Conservation (phyloP, 805 yeast genomes). For the Kodamaea laetipori region DNA sequence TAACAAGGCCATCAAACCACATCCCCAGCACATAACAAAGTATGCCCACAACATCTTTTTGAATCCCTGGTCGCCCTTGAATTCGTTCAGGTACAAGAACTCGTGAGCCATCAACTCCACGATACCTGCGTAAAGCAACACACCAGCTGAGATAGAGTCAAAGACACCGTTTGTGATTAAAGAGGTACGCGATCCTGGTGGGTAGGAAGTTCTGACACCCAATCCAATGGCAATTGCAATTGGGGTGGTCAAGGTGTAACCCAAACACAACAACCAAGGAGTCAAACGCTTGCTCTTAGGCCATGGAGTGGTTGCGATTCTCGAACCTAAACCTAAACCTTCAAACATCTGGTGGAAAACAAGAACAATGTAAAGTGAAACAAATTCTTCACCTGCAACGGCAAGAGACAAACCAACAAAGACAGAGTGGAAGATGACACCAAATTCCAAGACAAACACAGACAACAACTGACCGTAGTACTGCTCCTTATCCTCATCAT, state of each 20-base stretch:
- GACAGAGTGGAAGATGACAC: constrained; percentile 80
- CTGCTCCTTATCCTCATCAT: constrained; percentile 41
- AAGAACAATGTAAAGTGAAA: constrained; percentile 66
- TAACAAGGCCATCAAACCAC: constrained; percentile 75
- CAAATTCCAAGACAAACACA: constrained; percentile 70
- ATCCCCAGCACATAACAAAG: constrained; percentile 59
- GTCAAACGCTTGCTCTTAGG: constrained; percentile 47
- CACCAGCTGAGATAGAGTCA: constrained; percentile 38
- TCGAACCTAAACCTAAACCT: constrained; percentile 82
- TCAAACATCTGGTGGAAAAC: constrained; percentile 82
- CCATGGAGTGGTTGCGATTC: constrained; percentile 64
- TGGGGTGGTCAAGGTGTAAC: constrained; percentile 35
- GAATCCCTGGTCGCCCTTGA: constrained; percentile 60
- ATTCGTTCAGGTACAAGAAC: constrained; percentile 49
- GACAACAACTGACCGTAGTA: constrained; percentile 60
- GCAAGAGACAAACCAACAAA: constrained; percentile 80
- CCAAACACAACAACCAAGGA: constrained; percentile 45
- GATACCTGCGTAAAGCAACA: constrained; percentile 38
- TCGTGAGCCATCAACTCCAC: constrained; percentile 44
- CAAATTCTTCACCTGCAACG: constrained; percentile 76
- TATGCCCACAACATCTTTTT: constrained; percentile 55
- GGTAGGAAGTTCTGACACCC: constrained; percentile 35
- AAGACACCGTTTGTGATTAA: constrained; percentile 37
- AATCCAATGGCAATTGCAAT: constrained; percentile 39
- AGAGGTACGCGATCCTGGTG: constrained; percentile 35